These are phyloP conservation scores for Aspergillus arachidicola DNA, from an alignment of 2,329 filamentous ascomycete genomes.

Conservation along the genomic window DNA sequence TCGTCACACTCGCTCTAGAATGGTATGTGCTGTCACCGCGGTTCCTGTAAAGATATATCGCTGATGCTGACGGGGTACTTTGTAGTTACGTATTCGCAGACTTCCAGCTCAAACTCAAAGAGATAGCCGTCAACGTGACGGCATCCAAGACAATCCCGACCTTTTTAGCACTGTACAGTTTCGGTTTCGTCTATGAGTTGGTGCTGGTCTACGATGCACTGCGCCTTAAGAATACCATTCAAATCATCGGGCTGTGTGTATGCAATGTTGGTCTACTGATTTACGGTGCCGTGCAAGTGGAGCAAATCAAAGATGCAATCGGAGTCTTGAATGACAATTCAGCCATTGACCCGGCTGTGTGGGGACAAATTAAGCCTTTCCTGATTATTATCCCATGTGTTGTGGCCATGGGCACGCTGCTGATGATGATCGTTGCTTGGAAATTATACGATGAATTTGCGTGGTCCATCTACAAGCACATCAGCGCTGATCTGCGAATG, in stretches of 20 bases:
- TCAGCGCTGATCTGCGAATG: conserved; percentile 94
- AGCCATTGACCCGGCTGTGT: conserved; percentile 60
- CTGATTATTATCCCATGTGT: conserved; percentile 84
- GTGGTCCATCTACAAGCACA: conserved; percentile 99
- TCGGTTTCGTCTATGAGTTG: conserved; percentile 91
- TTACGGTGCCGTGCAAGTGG: conserved; percentile 89
- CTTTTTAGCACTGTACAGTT: conserved; percentile 94
- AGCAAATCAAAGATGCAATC: conserved; percentile 82
- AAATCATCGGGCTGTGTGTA: conserved; percentile 90
- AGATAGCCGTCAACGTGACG: conserved; percentile 43
- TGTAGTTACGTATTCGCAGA: conserved; percentile 82
- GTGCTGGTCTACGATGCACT: conserved; percentile 91
- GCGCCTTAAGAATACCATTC: conserved; percentile 95
- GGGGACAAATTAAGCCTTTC: conserved; percentile 70
- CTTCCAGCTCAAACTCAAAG: conserved; percentile 66
- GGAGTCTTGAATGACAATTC: conserved; percentile 49
- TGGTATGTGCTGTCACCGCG: conserved; percentile 61
- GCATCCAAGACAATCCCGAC: conserved; percentile 76
- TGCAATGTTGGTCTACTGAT: conserved; percentile 91
- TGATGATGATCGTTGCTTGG: conserved; percentile 80
- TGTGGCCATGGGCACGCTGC: conserved; percentile 72
- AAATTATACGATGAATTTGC: conserved; percentile 98
- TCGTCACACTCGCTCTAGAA: conserved; percentile 81
- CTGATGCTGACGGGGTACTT: conserved; percentile 5
- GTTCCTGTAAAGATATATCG: not conserved